Percentiles rank a stretch among this genome's conserved stretches.
Evolutionary conservation across 2,329 filamentous ascomycete genomes (phyloP).

Genomic region (Colletotrichum shisoi): DNA sequence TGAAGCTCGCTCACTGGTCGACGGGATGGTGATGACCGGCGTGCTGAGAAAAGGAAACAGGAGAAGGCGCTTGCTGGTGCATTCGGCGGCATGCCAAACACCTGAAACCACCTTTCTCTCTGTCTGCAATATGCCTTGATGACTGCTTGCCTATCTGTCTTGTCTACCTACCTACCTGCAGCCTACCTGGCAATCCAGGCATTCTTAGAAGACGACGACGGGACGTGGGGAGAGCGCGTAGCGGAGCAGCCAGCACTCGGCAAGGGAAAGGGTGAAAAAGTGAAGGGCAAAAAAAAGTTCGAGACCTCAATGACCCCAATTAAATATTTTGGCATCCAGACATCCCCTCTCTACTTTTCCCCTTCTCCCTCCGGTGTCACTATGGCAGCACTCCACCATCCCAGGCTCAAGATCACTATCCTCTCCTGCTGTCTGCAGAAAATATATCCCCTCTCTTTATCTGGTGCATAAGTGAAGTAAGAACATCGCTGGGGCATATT

Average conservation of each 20-base stretch:
- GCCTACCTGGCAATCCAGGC: background rate
- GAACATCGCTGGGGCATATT: background rate
- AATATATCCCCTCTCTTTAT: background rate
- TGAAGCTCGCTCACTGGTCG: slow-evolving; percentile 17
- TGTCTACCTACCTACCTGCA: background rate
- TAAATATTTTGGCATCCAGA: slow-evolving; percentile 37
- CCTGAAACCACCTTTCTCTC: no score
- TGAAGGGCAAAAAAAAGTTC: slow-evolving; percentile 8
- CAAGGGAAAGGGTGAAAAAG: background rate
- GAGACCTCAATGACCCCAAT: slow-evolving; percentile 34
- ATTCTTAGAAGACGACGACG: background rate
- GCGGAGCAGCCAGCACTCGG: background rate
- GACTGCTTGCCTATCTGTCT: no score
- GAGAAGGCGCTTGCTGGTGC: slow-evolving; percentile 31
- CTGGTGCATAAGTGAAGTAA: background rate
- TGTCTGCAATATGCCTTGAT: no score
- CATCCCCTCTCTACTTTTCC: slow-evolving; percentile 27
- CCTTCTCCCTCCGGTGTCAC: slow-evolving; percentile 34
- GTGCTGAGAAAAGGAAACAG: slow-evolving; percentile 25
- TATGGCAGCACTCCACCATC: slow-evolving; percentile 31
- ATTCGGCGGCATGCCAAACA: background rate
- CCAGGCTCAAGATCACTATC: slow-evolving; percentile 27
- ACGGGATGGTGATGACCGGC: background rate
- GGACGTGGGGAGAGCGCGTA: slow-evolving; percentile 7
- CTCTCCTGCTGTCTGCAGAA: slow-evolving; percentile 8